phyloP scores from a whole-genome alignment of 176 grass and related monocot genomes.

The Luzula sylvatica region DNA sequence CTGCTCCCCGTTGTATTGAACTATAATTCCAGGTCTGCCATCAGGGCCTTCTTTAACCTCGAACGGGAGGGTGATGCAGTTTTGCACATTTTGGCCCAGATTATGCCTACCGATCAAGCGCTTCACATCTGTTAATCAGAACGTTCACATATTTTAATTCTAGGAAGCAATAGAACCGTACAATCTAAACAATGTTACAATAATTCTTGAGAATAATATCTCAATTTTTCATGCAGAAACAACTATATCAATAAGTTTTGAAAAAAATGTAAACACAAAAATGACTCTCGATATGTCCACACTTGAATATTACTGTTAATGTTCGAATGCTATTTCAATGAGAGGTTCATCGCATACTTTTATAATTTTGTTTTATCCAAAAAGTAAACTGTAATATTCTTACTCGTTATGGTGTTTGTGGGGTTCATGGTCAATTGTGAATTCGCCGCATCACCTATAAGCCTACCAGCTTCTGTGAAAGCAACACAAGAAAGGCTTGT shows the following conservation, averaged over 20 bases:
- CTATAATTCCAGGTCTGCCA: neutral
- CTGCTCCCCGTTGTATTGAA: slow-evolving; percentile 11
- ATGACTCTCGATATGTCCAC: too few relatives aligned
- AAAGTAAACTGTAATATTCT: neutral
- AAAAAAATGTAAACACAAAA: too few relatives aligned
- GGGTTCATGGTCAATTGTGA: slow-evolving; percentile 30
- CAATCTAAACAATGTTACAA: neutral
- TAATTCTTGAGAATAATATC: too few relatives aligned
- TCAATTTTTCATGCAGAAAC: too few relatives aligned
- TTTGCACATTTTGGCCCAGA: neutral
- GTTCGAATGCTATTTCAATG: too few relatives aligned
- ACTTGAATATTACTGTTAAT: too few relatives aligned
- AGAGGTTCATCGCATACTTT: neutral
- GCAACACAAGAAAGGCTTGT: slow-evolving; percentile 24
- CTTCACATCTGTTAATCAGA: slow-evolving; percentile 1
- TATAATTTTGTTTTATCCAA: neutral
- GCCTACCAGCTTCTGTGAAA: slow-evolving; percentile 23
- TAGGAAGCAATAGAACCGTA: neutral
- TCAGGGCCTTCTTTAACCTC: neutral
- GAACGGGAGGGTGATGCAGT: neutral
- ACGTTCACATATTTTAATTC: neutral
- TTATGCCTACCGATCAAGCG: neutral
- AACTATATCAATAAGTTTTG: too few relatives aligned
- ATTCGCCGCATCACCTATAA: slow-evolving; percentile 26
- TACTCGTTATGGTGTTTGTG: slow-evolving; percentile 23